A percentile compares a stretch with the other conserved stretches of the same genome.
phyloP scores from a whole-genome alignment of 1,284 basidiomycete species.

The Stereum hirsutum region DNA sequence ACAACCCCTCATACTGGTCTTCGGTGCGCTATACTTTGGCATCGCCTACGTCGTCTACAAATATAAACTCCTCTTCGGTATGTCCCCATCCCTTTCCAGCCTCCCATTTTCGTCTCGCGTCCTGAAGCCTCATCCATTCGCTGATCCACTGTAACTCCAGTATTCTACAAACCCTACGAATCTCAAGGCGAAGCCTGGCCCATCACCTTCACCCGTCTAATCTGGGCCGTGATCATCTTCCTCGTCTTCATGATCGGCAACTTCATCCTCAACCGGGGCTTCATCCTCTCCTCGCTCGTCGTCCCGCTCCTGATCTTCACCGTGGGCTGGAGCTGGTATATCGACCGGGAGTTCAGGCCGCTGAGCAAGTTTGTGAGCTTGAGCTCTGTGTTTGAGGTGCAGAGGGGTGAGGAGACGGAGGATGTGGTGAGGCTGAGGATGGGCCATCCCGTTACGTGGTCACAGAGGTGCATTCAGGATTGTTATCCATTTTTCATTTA shows the following conservation, averaged over 20 bases:
- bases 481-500: background rate
- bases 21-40: conserved; percentile 93
- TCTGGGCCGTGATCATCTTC: conserved; percentile 86
- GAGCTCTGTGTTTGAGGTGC: conserved; percentile 82
- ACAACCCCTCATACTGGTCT: conserved; percentile 89
- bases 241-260: conserved; percentile 91
- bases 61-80: conserved; percentile 92
- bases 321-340: conserved; percentile 73
- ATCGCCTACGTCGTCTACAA: conserved; percentile 93
- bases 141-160: conserved; percentile 26
- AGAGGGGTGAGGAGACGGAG: conserved; percentile 74
- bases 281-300: conserved; percentile 70
- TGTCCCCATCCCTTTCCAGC: conserved; percentile 17
- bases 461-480: conserved; percentile 56
- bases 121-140: background rate
- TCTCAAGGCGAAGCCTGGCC: conserved; percentile 93
- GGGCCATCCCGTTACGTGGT: conserved; percentile 78
- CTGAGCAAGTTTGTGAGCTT: conserved; percentile 78
- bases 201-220: conserved; percentile 78
- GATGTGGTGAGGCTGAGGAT: conserved; percentile 64
- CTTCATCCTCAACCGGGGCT: conserved; percentile 78
- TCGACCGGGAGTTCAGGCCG: conserved; percentile 63
- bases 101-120: conserved; percentile 1
- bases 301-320: conserved; percentile 74
- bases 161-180: conserved; percentile 92